A percentile compares a stretch with the other conserved stretches of the same genome.
Conservation (phyloP, 2,329 filamentous ascomycete species). For the Fusarium tuaranense region DNA sequence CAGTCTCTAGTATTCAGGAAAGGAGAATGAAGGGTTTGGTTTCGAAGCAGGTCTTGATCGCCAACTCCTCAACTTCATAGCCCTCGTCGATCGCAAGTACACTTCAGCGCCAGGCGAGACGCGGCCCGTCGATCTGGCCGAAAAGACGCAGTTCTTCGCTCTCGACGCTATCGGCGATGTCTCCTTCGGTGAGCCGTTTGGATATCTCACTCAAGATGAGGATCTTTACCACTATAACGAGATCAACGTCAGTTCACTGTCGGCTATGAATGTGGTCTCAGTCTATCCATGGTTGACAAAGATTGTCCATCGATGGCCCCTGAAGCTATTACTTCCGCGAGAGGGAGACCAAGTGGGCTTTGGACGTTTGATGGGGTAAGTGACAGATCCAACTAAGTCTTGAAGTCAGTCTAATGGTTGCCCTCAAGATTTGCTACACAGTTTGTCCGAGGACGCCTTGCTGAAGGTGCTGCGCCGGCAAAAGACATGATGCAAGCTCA, state of each 20-base stretch:
- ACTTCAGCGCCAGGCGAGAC: conserved; percentile 50
- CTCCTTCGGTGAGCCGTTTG: conserved; percentile 64
- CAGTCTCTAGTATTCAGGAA: conserved; percentile 60
- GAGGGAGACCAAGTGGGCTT: conserved; percentile 54
- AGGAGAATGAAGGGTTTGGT: conserved; percentile 58
- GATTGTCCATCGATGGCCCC: conserved; percentile 52
- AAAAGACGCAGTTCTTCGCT: conserved; percentile 64
- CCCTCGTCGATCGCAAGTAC: conserved; percentile 62
- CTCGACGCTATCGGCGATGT: conserved; percentile 66
- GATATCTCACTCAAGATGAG: conserved; percentile 60
- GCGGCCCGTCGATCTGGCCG: conserved; percentile 59
- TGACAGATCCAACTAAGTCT: accelerated
- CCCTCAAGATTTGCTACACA: conserved; percentile 25
- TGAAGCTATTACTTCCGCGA: conserved; percentile 50
- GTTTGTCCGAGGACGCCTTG: conserved; percentile 39
- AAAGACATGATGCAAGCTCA: conserved; percentile 56
- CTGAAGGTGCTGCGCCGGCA: conserved; percentile 29
- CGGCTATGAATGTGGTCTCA: conserved; percentile 52
- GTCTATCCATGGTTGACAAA: conserved; percentile 52
- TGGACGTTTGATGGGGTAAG: conserved; percentile 54
- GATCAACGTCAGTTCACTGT: conserved; percentile 56
- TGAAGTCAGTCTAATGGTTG: not conserved
- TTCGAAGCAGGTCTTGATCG: conserved; percentile 56
- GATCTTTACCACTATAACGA: conserved; percentile 61
- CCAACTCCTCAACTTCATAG: conserved; percentile 54